Base-by-base conservation (phyloP, 305 asterid species). In the Fraxinus dipetala region DNA sequence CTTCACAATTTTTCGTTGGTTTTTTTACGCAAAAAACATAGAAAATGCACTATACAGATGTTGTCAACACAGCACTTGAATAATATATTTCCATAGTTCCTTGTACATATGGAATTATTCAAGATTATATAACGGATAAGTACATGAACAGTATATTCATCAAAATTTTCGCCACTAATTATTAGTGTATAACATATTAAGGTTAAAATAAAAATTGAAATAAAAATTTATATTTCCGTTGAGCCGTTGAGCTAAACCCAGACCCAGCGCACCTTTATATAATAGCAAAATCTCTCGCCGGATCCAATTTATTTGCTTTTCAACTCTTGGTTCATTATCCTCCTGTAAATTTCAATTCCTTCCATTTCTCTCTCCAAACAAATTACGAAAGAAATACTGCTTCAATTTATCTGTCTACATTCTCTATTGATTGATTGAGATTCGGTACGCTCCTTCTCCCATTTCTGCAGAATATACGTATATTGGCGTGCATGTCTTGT, bases 351-450 rank as follows among this genome's bases (percentile, higher is more conserved):
- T 63, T 65, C 35, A 9, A 26, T 65, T 26, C 31, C 32, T 63
- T 24, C 28, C 22, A 22, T 70, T 51, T 28, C 31, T 45, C 35
- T 80, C 36, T 80, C 69, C 35, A 72, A 69, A 6, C 30, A 20
- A 59, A 56, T 56, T n/a, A 59, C 70, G 70, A 6, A 20, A 59
- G 30, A 20, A 56, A 56, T 43, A 48, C 59, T 5, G 59, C 59
- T 48, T 80, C 34, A 6, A 73, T n/a, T 24, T 30, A 35, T 73
- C 56, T 59, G 72, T 72, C 24, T 54, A 79, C 34, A 61, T 79
- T 85, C 51, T 59, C 79, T 56, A 72, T n/a, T 76, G 45, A 24
- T 82, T 82, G 72, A 72, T 75, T 81, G 31, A n/a, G 3, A 65
- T 11, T 32, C 63, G 85, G 82, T 84, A 76, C 8, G 51, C 78